Evolutionary conservation across 23 red algal species (phyloP), one percentile per base, ranked within the genome.

Genomic region (Pyropia yezoensis): DNA sequence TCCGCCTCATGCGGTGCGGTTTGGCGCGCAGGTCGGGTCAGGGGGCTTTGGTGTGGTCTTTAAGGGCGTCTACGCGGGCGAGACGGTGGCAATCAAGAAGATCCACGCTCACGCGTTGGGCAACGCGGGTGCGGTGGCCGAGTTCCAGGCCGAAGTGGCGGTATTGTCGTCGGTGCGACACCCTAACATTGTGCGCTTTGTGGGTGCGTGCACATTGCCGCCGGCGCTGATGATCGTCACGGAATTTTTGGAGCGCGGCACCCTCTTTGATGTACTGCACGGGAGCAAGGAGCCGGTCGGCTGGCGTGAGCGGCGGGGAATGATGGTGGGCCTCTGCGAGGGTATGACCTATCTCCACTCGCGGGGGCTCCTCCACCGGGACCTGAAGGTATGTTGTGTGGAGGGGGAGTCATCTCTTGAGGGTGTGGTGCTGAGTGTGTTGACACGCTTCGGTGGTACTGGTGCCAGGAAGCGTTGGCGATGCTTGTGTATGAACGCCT

Each of bases 91-190:
- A 0, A 69, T 95, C 56, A 95, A 95, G 65, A 95, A 80, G 67
- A 87, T 87, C 39, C 80, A 87, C 52, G 62, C 79, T 0, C 73
- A 79, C 27, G 82, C 89, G 25, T 54, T 95, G 28, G 67, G 64
- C 49, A 85, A 90, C 73, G 61, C 67, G 3, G 66, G 75, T n/a
- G 75, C 78, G 7, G 61, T 89, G 33, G 75, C 57, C 49, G 85
- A 96, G 23, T 96, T 96, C 70, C 77, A 96, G n/a, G 69, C 77
- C 19, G 92, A 96, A 61, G 92, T 96, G 33, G 78, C 83, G 23
- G 83, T 89, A 1, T 66, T 96, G 4, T 90, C 73, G 32, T 73
- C 77, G 9, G 54, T 96, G 3, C 54, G 68, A 19, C 92, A 96
- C 69, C 83, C 84, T 5, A 96, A 96, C 52, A 86, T 96, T 22